Conservation (phyloP, 257 asterid species). For the Striga asiatica region DNA sequence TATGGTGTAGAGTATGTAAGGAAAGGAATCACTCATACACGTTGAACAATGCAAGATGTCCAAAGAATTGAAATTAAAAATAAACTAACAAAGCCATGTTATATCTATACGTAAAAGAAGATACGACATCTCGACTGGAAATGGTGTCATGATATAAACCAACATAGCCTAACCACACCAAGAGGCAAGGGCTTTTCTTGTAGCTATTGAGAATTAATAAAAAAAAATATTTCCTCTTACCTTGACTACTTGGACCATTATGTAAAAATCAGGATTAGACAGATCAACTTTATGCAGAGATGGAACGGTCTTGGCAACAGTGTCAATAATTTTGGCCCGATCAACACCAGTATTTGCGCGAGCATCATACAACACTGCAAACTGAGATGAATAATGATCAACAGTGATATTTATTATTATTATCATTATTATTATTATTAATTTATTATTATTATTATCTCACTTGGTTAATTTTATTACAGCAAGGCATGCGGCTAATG, state of each 20-base stretch:
- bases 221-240: constrained; percentile 23
- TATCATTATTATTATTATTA: too few species aligned
- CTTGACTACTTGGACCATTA: constrained; percentile 81
- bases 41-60: too few species aligned
- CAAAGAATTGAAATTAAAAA: too few species aligned
- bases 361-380: constrained; percentile 76
- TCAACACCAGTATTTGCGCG: constrained; percentile 94
- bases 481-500: too few species aligned
- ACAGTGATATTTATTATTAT: neutral
- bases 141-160: too few species aligned
- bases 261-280: constrained; percentile 64
- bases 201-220: neutral
- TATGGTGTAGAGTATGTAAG: too few species aligned
- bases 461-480: neutral
- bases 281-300: constrained; percentile 77
- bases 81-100: too few species aligned
- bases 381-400: constrained; percentile 34
- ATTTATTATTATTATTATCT: neutral
- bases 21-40: too few species aligned
- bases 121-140: too few species aligned
- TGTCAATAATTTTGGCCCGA: constrained; percentile 57
- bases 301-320: constrained; percentile 82
- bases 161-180: too few species aligned
- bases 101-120: too few species aligned
- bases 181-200: too few species aligned